Conservation (phyloP, 2,329 filamentous ascomycete genomes). For the Microdochium paspali region DNA sequence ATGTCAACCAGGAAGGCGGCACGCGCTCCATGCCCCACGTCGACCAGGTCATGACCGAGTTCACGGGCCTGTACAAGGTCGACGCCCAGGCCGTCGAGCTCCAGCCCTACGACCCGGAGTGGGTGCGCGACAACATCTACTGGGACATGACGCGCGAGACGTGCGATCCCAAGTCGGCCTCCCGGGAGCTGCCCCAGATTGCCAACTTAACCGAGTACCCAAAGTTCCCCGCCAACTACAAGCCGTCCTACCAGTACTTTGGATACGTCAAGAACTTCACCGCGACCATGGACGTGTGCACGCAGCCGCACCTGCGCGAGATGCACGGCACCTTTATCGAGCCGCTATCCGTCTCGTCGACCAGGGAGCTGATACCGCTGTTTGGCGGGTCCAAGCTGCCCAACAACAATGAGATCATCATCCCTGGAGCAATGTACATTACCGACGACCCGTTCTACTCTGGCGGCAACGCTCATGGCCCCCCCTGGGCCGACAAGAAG, state of each 20-base stretch:
- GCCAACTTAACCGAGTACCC: constrained; percentile 20
- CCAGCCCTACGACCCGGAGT: constrained; percentile 22
- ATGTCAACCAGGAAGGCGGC: constrained; percentile 28
- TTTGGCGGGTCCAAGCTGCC: constrained; percentile 51
- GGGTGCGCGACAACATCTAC: constrained; percentile 28
- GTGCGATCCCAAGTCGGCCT: constrained; percentile 39
- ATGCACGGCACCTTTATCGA: constrained; percentile 46
- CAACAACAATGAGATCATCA: constrained; percentile 51
- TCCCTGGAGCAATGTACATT: constrained; percentile 55
- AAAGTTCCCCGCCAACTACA: constrained; percentile 10
- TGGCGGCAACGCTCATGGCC: constrained; percentile 44
- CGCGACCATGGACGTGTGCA: constrained; percentile 41
- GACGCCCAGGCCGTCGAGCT: constrained; percentile 6
- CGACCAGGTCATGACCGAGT: constrained; percentile 26
- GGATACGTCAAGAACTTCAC: constrained; percentile 49
- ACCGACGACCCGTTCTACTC: constrained; percentile 47
- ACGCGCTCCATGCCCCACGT: constrained; percentile 25
- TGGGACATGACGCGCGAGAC: constrained; percentile 38
- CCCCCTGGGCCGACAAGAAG: constrained; percentile 47
- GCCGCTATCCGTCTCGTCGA: constrained; percentile 36
- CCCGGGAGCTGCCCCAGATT: constrained; percentile 24
- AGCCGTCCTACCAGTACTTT: constrained; percentile 19
- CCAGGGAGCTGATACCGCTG: constrained; percentile 43
- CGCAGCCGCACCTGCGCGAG: constrained; percentile 35
- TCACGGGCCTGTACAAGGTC: constrained; percentile 17